These are phyloP conservation scores for Penicillium capsulatum DNA, from an alignment of 2,329 filamentous ascomycete genomes.

Conservation along the genomic window DNA sequence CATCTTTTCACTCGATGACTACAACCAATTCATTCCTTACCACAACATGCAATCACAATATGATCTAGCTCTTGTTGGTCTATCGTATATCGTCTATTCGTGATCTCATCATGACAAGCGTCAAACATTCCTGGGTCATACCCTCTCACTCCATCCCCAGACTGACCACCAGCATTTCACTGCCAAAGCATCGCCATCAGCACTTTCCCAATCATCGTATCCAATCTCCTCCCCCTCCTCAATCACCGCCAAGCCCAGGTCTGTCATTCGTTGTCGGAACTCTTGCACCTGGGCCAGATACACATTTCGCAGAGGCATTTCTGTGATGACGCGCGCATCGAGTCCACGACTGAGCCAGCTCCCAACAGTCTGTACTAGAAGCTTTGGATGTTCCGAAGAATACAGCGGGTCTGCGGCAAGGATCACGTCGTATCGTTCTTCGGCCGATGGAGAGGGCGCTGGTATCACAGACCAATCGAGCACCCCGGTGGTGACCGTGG, in stretches of 20 bases:
- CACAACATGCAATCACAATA: too few species aligned
- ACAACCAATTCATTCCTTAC: too few species aligned
- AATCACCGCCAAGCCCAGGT: conserved; percentile 52
- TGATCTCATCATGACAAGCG: conserved; percentile 23
- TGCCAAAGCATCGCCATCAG: conserved; percentile 39
- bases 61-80: conserved; percentile 18
- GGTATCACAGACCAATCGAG: conserved; percentile 63
- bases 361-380: conserved; percentile 67
- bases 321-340: conserved; percentile 66
- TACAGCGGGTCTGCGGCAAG: conserved; percentile 86
- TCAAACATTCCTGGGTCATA: conserved; percentile 16
- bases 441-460: conserved; percentile 24
- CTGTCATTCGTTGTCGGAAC: conserved; percentile 60
- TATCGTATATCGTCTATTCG: conserved; percentile 31
- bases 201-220: conserved; percentile 47
- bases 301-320: conserved; percentile 72
- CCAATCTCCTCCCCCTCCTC: conserved; percentile 45
- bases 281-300: conserved; percentile 59
- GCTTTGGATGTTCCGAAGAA: conserved; percentile 71
- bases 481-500: conserved; percentile 58
- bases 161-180: conserved; percentile 49
- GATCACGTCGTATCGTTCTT: conserved; percentile 57
- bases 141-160: conserved; percentile 42
- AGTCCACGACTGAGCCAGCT: conserved; percentile 58
- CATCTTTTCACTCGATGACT: too few species aligned